Evolutionary conservation across 345 rosid genomes (phyloP), one percentile per base, ranked within the genome.

Genomic region (Luvunga scandens): DNA sequence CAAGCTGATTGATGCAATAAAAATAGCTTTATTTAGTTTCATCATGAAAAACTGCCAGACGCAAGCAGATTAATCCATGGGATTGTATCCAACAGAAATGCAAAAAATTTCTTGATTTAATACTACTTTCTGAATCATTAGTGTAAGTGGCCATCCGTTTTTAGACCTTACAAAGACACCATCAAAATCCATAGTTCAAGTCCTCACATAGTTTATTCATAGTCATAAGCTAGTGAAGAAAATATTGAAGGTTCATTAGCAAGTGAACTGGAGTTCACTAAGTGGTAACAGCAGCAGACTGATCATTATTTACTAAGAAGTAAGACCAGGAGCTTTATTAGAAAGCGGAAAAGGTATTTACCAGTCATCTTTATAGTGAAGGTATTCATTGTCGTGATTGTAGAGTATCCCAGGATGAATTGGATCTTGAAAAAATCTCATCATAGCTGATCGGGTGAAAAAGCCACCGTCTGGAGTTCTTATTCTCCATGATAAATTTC

Each of bases 301-400:
- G 70, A 75, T 30, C 53, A 48, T 28, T 45, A 30, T 6, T 30
- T 21, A 48, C 39, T 50, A 21, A 75, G 60, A 9, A 61, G 59
- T 48, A 30, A 19, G 12, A 28, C 7, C 31, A n/a, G 9, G 2
- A 64, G 76, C 45, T 30, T 48, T 48, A 64, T 45, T 12, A 45
- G 70, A 64, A 45, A 9, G 60, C 9, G 30, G 16, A 64, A 30
- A 4, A 64, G 28, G 66, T 33, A 69, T 13, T 84, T 91, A 93
- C 98, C 99, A 93, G 88, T 93, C 98, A 83, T 96, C 98, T 90
- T 96, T 89, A 84, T 93, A 92, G 80, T 92, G 97, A 78, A 96
- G 99, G 78, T 88, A 96, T 84, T 91, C 99, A 77, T 96, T 96
- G 81, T 90, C 89, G 64, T 93, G 99, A 84, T 93, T 92, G 85